Evolutionary conservation across 352 stramenopile genomes (phyloP).

Genomic region (Globisporangium lucens): DNA sequence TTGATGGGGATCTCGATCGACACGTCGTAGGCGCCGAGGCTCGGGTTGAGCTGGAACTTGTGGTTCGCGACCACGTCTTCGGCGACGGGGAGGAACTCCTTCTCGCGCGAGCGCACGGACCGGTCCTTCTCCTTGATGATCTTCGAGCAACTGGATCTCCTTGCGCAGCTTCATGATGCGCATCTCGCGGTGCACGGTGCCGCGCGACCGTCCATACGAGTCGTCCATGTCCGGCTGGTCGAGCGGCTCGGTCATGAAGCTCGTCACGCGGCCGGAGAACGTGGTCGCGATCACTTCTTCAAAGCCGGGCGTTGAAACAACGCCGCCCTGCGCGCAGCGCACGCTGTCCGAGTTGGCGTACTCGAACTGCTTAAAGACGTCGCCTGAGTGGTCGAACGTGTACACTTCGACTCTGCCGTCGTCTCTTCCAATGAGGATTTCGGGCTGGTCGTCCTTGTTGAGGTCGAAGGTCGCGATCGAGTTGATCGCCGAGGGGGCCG

Average conservation of each 20-base stretch:
- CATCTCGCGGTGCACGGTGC: conserved; percentile 69
- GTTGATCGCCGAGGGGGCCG: conserved; percentile 52
- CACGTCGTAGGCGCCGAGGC: conserved; percentile 66
- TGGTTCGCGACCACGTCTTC: conserved; percentile 80
- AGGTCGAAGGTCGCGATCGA: conserved; percentile 78
- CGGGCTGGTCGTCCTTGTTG: conserved; percentile 71
- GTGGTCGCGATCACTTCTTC: conserved; percentile 77
- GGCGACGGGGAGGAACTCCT: conserved; percentile 62
- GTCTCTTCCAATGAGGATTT: conserved; percentile 78
- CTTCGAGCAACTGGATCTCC: conserved; percentile 57
- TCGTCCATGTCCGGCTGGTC: conserved; percentile 73
- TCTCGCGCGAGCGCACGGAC: conserved; percentile 37
- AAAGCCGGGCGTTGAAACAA: conserved; percentile 66
- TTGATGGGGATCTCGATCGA: conserved; percentile 78
- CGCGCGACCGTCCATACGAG: conserved; percentile 69
- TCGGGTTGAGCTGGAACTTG: conserved; percentile 74
- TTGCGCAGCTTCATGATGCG: conserved; percentile 83
- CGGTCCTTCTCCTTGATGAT: conserved; percentile 54
- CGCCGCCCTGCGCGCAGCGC: conserved; percentile 64
- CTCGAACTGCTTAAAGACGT: conserved; percentile 66
- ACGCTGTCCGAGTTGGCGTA: conserved; percentile 71
- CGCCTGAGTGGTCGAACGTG: conserved; percentile 44
- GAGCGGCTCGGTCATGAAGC: conserved; percentile 80
- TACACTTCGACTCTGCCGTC: conserved; percentile 81
- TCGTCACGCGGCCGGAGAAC: conserved; percentile 77